These are phyloP conservation scores for Podosphaera fusca DNA, from an alignment of 2,329 filamentous ascomycete genomes.

Conservation along the genomic window DNA sequence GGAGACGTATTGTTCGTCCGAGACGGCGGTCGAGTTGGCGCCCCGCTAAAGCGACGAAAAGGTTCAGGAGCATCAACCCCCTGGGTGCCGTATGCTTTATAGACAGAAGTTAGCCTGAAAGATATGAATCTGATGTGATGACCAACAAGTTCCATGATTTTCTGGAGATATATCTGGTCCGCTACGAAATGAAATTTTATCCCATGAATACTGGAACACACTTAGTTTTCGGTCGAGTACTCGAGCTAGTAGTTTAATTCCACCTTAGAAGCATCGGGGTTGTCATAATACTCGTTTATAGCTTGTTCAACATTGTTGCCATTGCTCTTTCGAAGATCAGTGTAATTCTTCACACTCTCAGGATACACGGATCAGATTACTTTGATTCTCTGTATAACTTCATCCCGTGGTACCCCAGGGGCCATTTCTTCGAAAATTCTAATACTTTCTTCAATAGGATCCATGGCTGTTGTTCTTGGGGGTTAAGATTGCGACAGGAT, in stretches of 20 bases:
- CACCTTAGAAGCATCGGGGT: constrained; percentile 15
- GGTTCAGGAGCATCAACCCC: constrained; percentile 23
- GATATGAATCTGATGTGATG: neutral
- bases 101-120: constrained; percentile 1
- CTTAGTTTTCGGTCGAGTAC: constrained; percentile 2
- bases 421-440: constrained; percentile 1
- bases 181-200: constrained; percentile 28
- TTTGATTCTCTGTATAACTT: constrained; percentile 12
- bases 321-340: constrained; percentile 18
- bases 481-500: neutral
- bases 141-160: constrained; percentile 23
- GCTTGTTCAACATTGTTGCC: constrained; percentile 25
- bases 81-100: constrained; percentile 31
- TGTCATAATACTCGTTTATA: constrained; percentile 28
- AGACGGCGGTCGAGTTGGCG: constrained; percentile 34
- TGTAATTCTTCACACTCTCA: constrained; percentile 5
- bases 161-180: constrained; percentile 28
- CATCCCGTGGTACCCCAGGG: constrained; percentile 5
- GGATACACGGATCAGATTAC: constrained; percentile 3
- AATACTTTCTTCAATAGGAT: neutral
- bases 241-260: constrained; percentile 11
- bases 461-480: neutral
- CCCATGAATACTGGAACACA: constrained; percentile 26
- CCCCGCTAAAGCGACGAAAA: constrained; percentile 17
- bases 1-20: constrained; percentile 32